Evolutionary conservation across 192 early-diverging fungal genomes (phyloP).

Genomic region (Spinellus fusiger): DNA sequence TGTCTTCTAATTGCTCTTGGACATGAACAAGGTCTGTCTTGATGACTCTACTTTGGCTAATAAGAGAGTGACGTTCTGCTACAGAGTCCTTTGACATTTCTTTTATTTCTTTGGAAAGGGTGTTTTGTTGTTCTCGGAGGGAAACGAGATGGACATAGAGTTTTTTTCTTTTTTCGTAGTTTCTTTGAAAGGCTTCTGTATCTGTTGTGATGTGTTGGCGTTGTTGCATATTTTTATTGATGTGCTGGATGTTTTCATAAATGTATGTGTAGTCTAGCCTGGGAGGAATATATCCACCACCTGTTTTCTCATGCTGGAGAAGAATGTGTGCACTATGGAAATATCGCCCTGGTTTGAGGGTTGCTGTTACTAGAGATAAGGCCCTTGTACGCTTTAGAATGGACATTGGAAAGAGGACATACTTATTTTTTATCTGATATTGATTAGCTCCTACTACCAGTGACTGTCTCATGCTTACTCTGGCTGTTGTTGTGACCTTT

Average conservation of each 20-base stretch:
- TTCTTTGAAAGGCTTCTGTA: background rate
- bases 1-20: constrained; percentile 38
- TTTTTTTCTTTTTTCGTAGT: constrained; percentile 1
- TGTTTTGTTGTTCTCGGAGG: constrained; percentile 16
- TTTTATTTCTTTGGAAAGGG: constrained; percentile 6
- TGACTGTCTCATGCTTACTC: no score
- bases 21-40: constrained; percentile 52
- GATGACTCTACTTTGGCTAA: constrained; percentile 41
- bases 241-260: constrained; percentile 4
- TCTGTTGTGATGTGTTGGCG: constrained; percentile 13
- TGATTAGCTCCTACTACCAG: no score
- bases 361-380: no score
- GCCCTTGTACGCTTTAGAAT: no score
- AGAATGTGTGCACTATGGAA: no score
- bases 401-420: no score
- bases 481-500: no score
- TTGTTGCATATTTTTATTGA: constrained; percentile 10
- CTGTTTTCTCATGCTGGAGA: no score
- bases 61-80: constrained; percentile 12
- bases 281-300: constrained; percentile 18
- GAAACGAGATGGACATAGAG: constrained; percentile 7
- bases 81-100: background rate
- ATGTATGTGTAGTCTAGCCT: constrained; percentile 16
- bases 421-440: no score
- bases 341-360: no score